These are phyloP conservation scores for Abelmoschus esculentus DNA, from an alignment of 345 rosid species.

Conservation along the genomic window DNA sequence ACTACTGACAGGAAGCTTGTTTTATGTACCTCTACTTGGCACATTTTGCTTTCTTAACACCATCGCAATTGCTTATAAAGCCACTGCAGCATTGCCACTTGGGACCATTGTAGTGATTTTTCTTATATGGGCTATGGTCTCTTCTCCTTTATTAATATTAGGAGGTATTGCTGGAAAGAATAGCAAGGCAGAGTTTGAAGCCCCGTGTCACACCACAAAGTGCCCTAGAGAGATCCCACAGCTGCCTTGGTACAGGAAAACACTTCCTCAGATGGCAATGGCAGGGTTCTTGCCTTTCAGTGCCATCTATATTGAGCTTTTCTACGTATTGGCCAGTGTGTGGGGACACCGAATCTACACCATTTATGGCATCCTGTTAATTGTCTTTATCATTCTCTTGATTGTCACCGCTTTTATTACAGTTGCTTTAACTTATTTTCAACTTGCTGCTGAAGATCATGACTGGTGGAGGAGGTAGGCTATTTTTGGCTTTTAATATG, in stretches of 20 bases:
- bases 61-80: conserved; percentile 38
- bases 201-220: neutral
- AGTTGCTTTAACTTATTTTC: conserved; percentile 49
- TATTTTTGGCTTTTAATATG: neutral
- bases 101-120: conserved; percentile 45
- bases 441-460: conserved; percentile 50
- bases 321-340: conserved; percentile 50
- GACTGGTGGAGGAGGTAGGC: conserved; percentile 58
- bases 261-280: conserved; percentile 53
- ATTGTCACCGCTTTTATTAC: conserved; percentile 45
- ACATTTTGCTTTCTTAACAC: conserved; percentile 46
- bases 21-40: conserved; percentile 39
- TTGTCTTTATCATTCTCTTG: conserved; percentile 47
- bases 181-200: neutral
- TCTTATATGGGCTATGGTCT: conserved; percentile 43
- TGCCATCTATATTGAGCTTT: conserved; percentile 50
- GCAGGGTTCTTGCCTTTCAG: conserved; percentile 52
- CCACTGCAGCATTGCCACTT: conserved; percentile 49
- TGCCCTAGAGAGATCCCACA: neutral
- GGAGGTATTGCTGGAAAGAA: neutral
- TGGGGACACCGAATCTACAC: conserved; percentile 56
- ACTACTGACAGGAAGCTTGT: conserved; percentile 34
- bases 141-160: conserved; percentile 28
- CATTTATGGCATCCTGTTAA: conserved; percentile 45
- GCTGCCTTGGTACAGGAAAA: neutral